Evolutionary conservation across 192 early-diverging fungal genomes (phyloP).

Genomic region (Gigaspora rosea): DNA sequence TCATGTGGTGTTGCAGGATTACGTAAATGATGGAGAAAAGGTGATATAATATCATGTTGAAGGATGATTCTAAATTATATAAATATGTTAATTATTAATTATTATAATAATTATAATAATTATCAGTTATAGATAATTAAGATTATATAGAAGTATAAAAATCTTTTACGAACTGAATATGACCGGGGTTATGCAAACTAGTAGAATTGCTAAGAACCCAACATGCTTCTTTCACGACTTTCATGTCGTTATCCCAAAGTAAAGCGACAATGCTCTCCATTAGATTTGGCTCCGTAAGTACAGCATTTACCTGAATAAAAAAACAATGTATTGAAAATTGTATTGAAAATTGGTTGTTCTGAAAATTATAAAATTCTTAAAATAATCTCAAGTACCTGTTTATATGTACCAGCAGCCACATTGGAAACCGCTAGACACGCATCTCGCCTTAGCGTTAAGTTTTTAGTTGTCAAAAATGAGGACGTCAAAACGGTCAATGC

Average conservation of each 20-base stretch:
- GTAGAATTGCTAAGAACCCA: conserved; percentile 21
- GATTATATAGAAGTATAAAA: background rate
- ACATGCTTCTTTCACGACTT: conserved; percentile 22
- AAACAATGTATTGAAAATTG: too few relatives aligned
- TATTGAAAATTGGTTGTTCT: too few relatives aligned
- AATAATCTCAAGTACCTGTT: conserved; percentile 3
- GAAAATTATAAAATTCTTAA: background rate
- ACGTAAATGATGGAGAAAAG: conserved; percentile 17
- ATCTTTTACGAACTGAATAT: background rate
- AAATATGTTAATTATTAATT: background rate
- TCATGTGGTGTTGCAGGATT: conserved; percentile 6
- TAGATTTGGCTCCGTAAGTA: conserved; percentile 7
- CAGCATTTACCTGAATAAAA: conserved; percentile 8
- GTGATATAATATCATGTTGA: conserved; percentile 11
- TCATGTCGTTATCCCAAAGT: conserved; percentile 22
- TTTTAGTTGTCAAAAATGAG: conserved; percentile 17
- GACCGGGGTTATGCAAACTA: conserved; percentile 6
- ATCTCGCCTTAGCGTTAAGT: conserved; percentile 15
- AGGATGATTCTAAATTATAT: conserved; percentile 5
- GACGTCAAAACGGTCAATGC: conserved; percentile 17
- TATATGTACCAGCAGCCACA: conserved; percentile 20
- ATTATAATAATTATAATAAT: too few relatives aligned
- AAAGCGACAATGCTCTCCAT: conserved; percentile 12
- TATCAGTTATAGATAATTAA: too few relatives aligned
- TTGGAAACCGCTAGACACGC: conserved; percentile 20